A percentile compares a stretch with the other conserved stretches of the same genome.
Conservation (phyloP, 257 asterid genomes). For the Capsicum rhomboideum region DNA sequence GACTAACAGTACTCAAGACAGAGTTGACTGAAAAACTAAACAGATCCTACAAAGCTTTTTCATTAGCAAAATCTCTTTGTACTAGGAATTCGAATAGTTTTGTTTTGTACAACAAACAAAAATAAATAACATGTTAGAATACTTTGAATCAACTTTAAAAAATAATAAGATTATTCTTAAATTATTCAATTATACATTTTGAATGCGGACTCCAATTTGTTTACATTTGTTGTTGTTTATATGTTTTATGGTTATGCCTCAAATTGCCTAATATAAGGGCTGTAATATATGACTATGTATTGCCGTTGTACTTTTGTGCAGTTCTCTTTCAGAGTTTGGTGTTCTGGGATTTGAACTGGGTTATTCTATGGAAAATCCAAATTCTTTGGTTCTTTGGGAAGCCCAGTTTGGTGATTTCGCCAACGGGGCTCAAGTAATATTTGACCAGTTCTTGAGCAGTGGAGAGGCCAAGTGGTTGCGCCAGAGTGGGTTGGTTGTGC, state of each 20-base stretch:
- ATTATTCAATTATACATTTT: background rate
- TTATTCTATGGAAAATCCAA: slow-evolving; percentile 96
- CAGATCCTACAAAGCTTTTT: background rate
- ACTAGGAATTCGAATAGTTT: background rate
- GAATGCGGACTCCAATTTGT: background rate
- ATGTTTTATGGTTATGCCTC: background rate
- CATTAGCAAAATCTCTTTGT: background rate
- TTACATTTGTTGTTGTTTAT: background rate
- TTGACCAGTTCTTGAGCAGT: slow-evolving; percentile 92
- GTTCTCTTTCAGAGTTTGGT: slow-evolving; percentile 91
- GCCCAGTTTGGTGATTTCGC: slow-evolving; percentile 96
- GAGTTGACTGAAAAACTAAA: background rate
- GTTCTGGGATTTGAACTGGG: slow-evolving; percentile 95
- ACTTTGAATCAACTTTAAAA: background rate
- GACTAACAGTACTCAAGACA: background rate
- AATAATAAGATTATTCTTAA: background rate
- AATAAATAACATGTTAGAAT: background rate
- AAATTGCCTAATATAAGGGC: background rate
- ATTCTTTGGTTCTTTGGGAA: slow-evolving; percentile 91
- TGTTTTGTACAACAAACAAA: background rate
- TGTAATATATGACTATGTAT: background rate
- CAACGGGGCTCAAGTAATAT: slow-evolving; percentile 89
- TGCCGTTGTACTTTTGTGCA: slow-evolving; percentile 19
- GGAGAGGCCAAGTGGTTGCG: slow-evolving; percentile 99
- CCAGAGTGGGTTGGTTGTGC: slow-evolving; percentile 78